phyloP scores from a whole-genome alignment of 2,329 filamentous ascomycete genomes.

The Thielaviopsis musarum region DNA sequence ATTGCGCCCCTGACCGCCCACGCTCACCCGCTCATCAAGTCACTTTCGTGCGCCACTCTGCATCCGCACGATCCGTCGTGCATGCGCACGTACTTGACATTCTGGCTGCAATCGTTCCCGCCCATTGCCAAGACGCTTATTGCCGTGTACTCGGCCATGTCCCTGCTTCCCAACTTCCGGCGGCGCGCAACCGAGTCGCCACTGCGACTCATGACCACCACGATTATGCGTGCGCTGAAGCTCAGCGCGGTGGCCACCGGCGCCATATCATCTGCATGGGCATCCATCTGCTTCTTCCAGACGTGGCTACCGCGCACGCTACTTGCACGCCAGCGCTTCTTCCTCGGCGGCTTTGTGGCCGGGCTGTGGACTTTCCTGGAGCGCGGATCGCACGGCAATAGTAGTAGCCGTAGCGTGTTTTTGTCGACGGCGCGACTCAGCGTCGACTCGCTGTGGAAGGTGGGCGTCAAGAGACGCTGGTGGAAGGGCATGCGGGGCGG shows the following conservation, averaged over 20 bases:
- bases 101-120: conserved; percentile 73
- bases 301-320: conserved; percentile 55
- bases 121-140: conserved; percentile 62
- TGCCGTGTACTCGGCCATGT: conserved; percentile 51
- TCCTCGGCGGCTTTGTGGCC: conserved; percentile 70
- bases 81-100: conserved; percentile 69
- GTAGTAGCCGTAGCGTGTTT: conserved; percentile 50
- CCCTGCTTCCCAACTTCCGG: conserved; percentile 49
- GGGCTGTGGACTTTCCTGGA: conserved; percentile 76
- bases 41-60: conserved; percentile 74
- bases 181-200: conserved; percentile 52
- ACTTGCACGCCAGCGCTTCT: conserved; percentile 72
- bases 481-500: conserved; percentile 71
- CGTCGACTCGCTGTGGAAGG: conserved; percentile 77
- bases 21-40: conserved; percentile 73
- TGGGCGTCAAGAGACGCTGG: conserved; percentile 77
- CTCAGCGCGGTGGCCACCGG: conserved; percentile 61
- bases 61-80: conserved; percentile 83
- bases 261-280: conserved; percentile 77
- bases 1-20: conserved; percentile 66
- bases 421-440: conserved; percentile 64
- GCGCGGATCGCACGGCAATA: conserved; percentile 20
- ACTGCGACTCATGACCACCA: conserved; percentile 42
- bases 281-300: conserved; percentile 78
- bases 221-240: conserved; percentile 50